Evolutionary conservation across 331 rosid genomes (phyloP).

Genomic region (Malus hybrid): DNA sequence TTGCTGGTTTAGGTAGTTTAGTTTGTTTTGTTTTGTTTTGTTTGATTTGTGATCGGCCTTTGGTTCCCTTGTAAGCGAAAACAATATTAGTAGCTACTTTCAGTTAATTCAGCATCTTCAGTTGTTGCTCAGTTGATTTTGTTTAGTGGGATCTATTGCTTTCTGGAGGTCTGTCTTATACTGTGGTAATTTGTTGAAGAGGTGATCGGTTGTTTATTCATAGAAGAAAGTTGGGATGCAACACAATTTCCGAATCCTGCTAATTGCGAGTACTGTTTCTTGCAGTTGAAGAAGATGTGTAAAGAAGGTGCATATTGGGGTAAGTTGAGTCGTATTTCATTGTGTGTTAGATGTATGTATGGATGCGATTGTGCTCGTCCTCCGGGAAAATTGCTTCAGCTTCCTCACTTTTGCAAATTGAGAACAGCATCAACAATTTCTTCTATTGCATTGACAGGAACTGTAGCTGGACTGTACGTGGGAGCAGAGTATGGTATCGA

Average conservation of each 20-base stretch:
- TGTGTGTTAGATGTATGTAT: not conserved
- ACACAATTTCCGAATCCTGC: constrained; percentile 10
- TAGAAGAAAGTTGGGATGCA: not conserved
- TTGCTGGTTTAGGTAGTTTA: not conserved
- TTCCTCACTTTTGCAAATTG: not conserved
- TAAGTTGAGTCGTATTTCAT: constrained; percentile 28
- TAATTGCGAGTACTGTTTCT: constrained; percentile 17
- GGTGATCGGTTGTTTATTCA: too few species aligned
- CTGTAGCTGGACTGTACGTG: constrained; percentile 76
- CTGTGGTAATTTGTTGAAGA: not conserved
- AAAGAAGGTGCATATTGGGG: constrained; percentile 99
- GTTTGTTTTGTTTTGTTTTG: not conserved
- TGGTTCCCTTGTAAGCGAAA: not conserved
- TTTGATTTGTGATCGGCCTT: not conserved
- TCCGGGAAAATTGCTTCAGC: not conserved
- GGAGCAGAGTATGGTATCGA: constrained; percentile 73
- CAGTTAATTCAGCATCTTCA: not conserved
- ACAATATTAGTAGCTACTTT: not conserved
- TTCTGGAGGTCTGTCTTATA: too few species aligned
- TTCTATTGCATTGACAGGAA: constrained; percentile 35
- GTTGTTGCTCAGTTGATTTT: not conserved
- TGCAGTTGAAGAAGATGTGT: constrained; percentile 98
- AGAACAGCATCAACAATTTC: not conserved
- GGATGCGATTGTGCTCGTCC: not conserved
- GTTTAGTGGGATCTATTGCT: not conserved